Evolutionary conservation across 257 asterid genomes (phyloP), one percentile per base, ranked within the genome.

Genomic region (Striga asiatica): DNA sequence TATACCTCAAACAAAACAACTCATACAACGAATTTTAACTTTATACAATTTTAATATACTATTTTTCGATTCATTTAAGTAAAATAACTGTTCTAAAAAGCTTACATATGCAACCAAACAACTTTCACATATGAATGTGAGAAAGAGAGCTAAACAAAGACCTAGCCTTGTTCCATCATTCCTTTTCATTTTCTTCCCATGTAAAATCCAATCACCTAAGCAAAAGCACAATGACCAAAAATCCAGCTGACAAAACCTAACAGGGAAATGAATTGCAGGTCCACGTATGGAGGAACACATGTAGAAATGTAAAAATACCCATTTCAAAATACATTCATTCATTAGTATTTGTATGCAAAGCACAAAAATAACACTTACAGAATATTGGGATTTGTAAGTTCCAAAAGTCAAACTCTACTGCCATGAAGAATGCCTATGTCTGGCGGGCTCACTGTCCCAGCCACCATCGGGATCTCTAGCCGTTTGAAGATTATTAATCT

Each of bases 351-450:
- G n/a, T n/a, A n/a, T n/a, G n/a, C n/a, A n/a, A n/a, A n/a, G 67
- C 54, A 60, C 34, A 10, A 46, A 51, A 56, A 38, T 20, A 69
- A 61, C 22, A 49, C 64, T 61, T 61, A 49, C 60, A 56, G 57
- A 50, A 25, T 35, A 11, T 23, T 14, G 53, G 18, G 28, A 27
- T 11, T 38, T 53, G 7, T 54, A 32, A 25, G 47, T 13, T 53
- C 9, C 34, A 17, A 35, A 67, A 18, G 57, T 47, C 8, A 45
- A 42, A 45, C 54, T 58, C 61, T 69, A 72, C 23, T 78, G 80
- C 84, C 81, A 73, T 8, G 88, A 71, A 58, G 84, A 61, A 60
- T 78, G 93, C 75, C 77, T 82, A 73, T 63, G 52, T 62, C 84
- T 68, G 62, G 74, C 66, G 66, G 63, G 64, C 56, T 79, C 93